phyloP scores from a whole-genome alignment of 2,329 filamentous ascomycete genomes.

The Fulvia fulva region DNA sequence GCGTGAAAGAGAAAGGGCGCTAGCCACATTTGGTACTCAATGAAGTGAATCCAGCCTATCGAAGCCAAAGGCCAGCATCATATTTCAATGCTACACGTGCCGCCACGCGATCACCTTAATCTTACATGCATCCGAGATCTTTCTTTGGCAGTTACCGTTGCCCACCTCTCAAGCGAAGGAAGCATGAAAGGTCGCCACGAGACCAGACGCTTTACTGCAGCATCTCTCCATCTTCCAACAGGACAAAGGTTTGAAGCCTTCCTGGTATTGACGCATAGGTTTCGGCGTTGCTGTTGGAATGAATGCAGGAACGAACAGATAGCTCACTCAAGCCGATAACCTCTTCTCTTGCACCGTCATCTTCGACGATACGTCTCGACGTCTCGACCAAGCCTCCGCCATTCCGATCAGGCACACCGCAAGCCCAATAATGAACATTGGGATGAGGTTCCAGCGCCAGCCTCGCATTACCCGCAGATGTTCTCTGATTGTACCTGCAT shows the following conservation, averaged over 20 bases:
- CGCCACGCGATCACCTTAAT: background rate
- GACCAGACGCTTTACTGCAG: no score
- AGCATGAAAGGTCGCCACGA: no score
- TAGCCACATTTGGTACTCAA: background rate
- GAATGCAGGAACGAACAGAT: no score
- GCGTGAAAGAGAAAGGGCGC: background rate
- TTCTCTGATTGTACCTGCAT: conserved; percentile 17
- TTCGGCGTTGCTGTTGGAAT: no score
- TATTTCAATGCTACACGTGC: background rate
- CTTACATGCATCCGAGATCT: background rate
- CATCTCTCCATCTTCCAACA: no score
- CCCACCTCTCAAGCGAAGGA: background rate
- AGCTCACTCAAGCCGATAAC: background rate
- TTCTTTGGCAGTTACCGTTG: background rate
- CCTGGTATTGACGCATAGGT: no score
- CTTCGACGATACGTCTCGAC: background rate
- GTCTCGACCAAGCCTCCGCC: conserved; percentile 10
- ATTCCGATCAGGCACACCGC: conserved; percentile 17
- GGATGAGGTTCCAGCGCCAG: conserved; percentile 33
- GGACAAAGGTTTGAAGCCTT: no score
- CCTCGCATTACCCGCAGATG: conserved; percentile 24
- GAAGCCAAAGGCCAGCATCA: no score
- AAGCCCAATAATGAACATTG: conserved; percentile 25
- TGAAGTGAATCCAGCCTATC: background rate
- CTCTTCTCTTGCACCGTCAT: background rate